These are phyloP conservation scores for Naganishia sp. DNA, from an alignment of 1,284 basidiomycete genomes.

Conservation along the genomic window DNA sequence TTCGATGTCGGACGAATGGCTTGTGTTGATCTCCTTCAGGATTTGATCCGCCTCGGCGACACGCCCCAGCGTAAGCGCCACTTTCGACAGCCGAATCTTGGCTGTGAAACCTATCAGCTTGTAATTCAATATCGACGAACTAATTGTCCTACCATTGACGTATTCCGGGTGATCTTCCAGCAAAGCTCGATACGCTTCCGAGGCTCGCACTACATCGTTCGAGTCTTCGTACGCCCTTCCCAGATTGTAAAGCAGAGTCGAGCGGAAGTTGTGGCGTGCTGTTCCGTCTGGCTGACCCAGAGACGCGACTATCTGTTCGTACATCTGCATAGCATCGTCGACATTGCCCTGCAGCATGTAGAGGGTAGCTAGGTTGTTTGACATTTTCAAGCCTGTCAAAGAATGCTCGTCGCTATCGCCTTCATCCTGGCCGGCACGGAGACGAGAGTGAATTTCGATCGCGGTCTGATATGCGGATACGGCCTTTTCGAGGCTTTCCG, in stretches of 20 bases:
- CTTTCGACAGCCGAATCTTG: slow-evolving; percentile 82
- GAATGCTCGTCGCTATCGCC: slow-evolving; percentile 44
- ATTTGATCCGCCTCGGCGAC: slow-evolving; percentile 79
- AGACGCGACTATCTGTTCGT: slow-evolving; percentile 53
- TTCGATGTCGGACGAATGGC: slow-evolving; percentile 71
- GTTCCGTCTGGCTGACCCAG: slow-evolving; percentile 57
- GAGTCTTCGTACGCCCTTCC: slow-evolving; percentile 83
- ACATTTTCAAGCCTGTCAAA: slow-evolving; percentile 53
- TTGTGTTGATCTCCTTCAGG: slow-evolving; percentile 78
- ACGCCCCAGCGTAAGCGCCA: slow-evolving; percentile 68
- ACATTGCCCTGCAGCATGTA: slow-evolving; percentile 69
- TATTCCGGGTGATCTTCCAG: slow-evolving; percentile 86
- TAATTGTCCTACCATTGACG: slow-evolving; percentile 70
- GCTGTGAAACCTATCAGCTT: slow-evolving; percentile 57
- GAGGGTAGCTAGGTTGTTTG: slow-evolving; percentile 81
- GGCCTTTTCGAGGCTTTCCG: slow-evolving; percentile 72
- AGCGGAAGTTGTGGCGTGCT: slow-evolving; percentile 63
- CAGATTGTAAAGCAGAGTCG: slow-evolving; percentile 82
- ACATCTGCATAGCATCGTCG: slow-evolving; percentile 57
- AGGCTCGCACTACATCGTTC: slow-evolving; percentile 69
- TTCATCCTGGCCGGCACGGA: slow-evolving; percentile 16
- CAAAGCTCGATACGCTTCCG: slow-evolving; percentile 80
- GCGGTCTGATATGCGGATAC: slow-evolving; percentile 73
- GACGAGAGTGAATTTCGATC: slow-evolving; percentile 55
- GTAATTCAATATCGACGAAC: too few relatives aligned